phyloP scores from a whole-genome alignment of 805 yeast species.

The Naumovozyma dairenensis region DNA sequence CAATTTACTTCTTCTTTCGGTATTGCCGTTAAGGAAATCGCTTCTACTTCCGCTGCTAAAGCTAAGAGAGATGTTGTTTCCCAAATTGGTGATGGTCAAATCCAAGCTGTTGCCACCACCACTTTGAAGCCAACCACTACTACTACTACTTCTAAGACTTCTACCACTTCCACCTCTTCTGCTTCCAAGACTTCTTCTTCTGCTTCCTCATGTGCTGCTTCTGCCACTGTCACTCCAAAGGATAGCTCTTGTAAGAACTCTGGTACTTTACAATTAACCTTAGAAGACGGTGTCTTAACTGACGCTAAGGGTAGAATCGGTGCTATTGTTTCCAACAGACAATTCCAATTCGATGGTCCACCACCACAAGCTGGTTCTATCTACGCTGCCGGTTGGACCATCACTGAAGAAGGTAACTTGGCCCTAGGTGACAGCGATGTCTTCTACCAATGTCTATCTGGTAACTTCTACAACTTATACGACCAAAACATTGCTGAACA shows the following conservation, averaged over 20 bases:
- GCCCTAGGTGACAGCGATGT: constrained; percentile 47
- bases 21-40: constrained; percentile 43
- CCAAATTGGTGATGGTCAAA: constrained; percentile 56
- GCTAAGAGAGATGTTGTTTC: constrained; percentile 38
- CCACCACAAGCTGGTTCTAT: constrained; percentile 63
- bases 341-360: constrained; percentile 67
- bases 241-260: constrained; percentile 31
- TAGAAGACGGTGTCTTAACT: constrained; percentile 38
- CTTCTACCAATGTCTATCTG: constrained; percentile 59
- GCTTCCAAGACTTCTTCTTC: constrained; percentile 18
- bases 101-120: constrained; percentile 23
- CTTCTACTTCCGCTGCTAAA: constrained; percentile 8
- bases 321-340: constrained; percentile 61
- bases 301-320: constrained; percentile 54
- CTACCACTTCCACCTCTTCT: constrained; percentile 18
- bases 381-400: constrained; percentile 51
- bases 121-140: constrained; percentile 29
- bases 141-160: constrained; percentile 9
- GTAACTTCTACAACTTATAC: constrained; percentile 59
- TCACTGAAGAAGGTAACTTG: constrained; percentile 41
- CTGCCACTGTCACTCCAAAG: constrained; percentile 13
- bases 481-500: constrained; percentile 44
- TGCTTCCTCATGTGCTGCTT: constrained; percentile 16
- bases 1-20: constrained; percentile 52
- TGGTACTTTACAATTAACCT: constrained; percentile 41